Conservation (phyloP, 192 early-diverging fungal genomes). For the Diversispora epigaea region DNA sequence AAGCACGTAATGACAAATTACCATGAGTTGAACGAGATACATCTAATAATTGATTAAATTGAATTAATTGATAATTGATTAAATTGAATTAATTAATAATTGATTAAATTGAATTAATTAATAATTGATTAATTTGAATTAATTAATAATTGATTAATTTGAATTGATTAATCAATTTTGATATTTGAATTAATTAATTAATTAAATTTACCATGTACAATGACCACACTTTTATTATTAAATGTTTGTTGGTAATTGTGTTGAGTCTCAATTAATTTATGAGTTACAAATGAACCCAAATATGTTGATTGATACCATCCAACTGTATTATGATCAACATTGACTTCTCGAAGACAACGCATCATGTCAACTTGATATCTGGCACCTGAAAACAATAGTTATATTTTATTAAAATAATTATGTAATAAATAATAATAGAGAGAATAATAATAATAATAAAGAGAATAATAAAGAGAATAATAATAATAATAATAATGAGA, state of each 20-base stretch:
- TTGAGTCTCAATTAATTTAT: slow-evolving; percentile 87
- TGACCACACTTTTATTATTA: slow-evolving; percentile 77
- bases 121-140: too few relatives aligned
- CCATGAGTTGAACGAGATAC: slow-evolving; percentile 81
- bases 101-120: too few relatives aligned
- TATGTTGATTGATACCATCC: slow-evolving; percentile 96
- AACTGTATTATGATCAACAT: slow-evolving; percentile 94
- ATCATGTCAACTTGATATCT: slow-evolving; percentile 96
- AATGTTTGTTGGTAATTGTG: slow-evolving; percentile 87
- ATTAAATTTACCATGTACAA: slow-evolving; percentile 83
- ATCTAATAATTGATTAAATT: slow-evolving; percentile 45
- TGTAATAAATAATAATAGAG: too few relatives aligned
- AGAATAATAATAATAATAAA: neutral
- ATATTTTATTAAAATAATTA: too few relatives aligned
- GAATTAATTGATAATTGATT: too few relatives aligned
- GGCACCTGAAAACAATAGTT: slow-evolving; percentile 30
- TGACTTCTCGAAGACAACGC: slow-evolving; percentile 86
- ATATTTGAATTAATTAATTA: too few relatives aligned
- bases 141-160: too few relatives aligned
- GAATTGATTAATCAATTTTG: too few relatives aligned
- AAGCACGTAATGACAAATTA: slow-evolving; percentile 82
- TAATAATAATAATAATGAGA: neutral
- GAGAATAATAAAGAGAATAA: neutral
- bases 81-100: too few relatives aligned
- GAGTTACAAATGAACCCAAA: slow-evolving; percentile 86